phyloP scores from a whole-genome alignment of 2,329 filamentous ascomycete species.

The Fusarium redolens region DNA sequence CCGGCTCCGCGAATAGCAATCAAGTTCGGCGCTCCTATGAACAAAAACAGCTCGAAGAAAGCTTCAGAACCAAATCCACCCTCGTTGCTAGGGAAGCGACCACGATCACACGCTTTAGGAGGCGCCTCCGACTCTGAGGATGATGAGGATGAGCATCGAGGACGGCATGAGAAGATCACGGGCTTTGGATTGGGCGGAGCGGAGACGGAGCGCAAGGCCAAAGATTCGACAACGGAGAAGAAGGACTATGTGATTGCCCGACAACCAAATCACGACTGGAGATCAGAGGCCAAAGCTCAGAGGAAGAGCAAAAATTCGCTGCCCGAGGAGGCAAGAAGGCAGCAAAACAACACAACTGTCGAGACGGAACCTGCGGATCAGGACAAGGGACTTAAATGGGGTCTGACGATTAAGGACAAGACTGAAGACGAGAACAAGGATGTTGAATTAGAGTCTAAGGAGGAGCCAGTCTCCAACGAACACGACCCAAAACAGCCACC shows the following conservation, averaged over 20 bases:
- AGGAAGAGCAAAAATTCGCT: conserved; percentile 65
- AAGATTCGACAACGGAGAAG: conserved; percentile 41
- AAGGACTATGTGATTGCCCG: conserved; percentile 66
- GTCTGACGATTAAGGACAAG: conserved; percentile 59
- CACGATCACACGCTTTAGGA: conserved; percentile 56
- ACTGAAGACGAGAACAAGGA: conserved; percentile 65
- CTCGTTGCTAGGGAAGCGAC: conserved; percentile 62
- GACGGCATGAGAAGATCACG: conserved; percentile 60
- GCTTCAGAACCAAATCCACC: conserved; percentile 51
- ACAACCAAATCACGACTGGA: conserved; percentile 72
- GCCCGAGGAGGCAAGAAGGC: conserved; percentile 65
- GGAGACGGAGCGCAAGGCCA: conserved; percentile 54
- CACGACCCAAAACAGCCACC: conserved; percentile 7
- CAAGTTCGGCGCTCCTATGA: conserved; percentile 54
- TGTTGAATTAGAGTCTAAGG: conserved; percentile 4
- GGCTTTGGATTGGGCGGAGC: conserved; percentile 61
- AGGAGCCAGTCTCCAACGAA: conserved; percentile 14
- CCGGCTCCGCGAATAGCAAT: conserved; percentile 58
- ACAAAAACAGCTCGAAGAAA: conserved; percentile 46
- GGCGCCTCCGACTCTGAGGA: conserved; percentile 58
- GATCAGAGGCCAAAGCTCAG: conserved; percentile 62
- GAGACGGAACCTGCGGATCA: conserved; percentile 57
- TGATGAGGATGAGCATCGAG: conserved; percentile 47
- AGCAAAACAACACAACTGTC: conserved; percentile 49
- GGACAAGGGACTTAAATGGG: conserved; percentile 67